Evolutionary conservation across 2,329 filamentous ascomycete genomes (phyloP), one percentile per base, ranked within the genome.

Genomic region (Penicillium sclerotiorum): DNA sequence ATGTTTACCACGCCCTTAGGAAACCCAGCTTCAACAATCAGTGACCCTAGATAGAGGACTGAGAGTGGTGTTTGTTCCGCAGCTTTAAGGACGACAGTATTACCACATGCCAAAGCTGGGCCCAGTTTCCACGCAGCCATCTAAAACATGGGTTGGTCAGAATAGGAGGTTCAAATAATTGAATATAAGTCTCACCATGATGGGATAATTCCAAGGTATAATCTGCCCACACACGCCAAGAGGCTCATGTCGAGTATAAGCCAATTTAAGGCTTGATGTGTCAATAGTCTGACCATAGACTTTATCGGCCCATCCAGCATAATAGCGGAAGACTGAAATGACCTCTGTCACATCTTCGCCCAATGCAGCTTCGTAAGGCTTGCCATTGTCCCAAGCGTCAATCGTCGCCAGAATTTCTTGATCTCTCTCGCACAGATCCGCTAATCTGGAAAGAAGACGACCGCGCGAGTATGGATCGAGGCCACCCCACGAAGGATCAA

Each of bases 141-240:
- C n/a, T n/a, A n/a, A 87, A 92, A 91, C 72, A 90, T 80, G 39
- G 92, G 75, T 3, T 21, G 92, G 80, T 92, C n/a, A n/a, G n/a
- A n/a, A n/a, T n/a, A n/a, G n/a, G n/a, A n/a, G n/a, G n/a, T n/a
- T n/a, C n/a, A n/a, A n/a, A n/a, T n/a, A n/a, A n/a, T n/a, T n/a
- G n/a, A n/a, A n/a, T n/a, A n/a, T n/a, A n/a, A n/a, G n/a, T n/a
- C n/a, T n/a, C n/a, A n/a, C n/a, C n/a, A n/a, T n/a, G n/a, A n/a
- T 92, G 40, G 92, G 75, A 12, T 35, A 92, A 80, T 92, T 92
- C 88, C 88, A 91, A 56, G 89, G 89, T 65, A 93, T 93, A 70
- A 93, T 92, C 73, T 41, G 37, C 8, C 86, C 90, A 72, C 88
- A 92, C 53, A 90, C 87, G 72, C 87, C 87, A 54, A 84, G 75